These are phyloP conservation scores for Linnemannia elongata DNA, from an alignment of 192 early-diverging fungal genomes.

Conservation along the genomic window DNA sequence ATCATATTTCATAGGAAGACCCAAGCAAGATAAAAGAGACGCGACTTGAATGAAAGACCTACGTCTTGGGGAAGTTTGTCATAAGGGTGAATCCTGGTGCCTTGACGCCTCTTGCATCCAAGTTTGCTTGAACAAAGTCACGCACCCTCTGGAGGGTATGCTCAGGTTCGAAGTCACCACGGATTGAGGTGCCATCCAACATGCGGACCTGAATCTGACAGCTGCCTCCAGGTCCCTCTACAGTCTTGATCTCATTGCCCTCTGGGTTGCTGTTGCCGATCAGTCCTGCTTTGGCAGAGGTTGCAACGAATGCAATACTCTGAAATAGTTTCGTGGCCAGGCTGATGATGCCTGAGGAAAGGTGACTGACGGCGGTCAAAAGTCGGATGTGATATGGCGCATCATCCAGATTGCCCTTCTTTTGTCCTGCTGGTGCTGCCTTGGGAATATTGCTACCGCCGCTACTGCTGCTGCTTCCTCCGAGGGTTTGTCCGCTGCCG, in stretches of 20 bases:
- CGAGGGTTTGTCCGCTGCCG: slow-evolving; percentile 46
- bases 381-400: slow-evolving; percentile 40
- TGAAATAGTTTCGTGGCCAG: slow-evolving; percentile 16
- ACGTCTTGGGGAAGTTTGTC: slow-evolving; percentile 51
- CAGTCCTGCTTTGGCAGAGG: slow-evolving; percentile 43
- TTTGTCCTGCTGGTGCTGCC: background rate
- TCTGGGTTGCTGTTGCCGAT: slow-evolving; percentile 16
- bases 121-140: slow-evolving; percentile 45
- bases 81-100: slow-evolving; percentile 40
- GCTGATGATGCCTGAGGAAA: slow-evolving; percentile 34
- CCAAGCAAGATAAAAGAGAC: background rate
- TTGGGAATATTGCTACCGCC: background rate
- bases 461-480: slow-evolving; percentile 13
- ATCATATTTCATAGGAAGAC: background rate
- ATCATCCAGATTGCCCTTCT: slow-evolving; percentile 8
- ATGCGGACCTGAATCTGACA: slow-evolving; percentile 52
- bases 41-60: background rate
- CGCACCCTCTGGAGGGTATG: slow-evolving; percentile 34
- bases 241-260: slow-evolving; percentile 14
- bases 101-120: slow-evolving; percentile 40
- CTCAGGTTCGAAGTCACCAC: slow-evolving; percentile 45
- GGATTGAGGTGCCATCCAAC: slow-evolving; percentile 38
- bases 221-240: slow-evolving; percentile 45
- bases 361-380: slow-evolving; percentile 35
- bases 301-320: slow-evolving; percentile 19